phyloP scores from a whole-genome alignment of 2,329 filamentous ascomycete genomes.

The Microsporum ferrugineum region DNA sequence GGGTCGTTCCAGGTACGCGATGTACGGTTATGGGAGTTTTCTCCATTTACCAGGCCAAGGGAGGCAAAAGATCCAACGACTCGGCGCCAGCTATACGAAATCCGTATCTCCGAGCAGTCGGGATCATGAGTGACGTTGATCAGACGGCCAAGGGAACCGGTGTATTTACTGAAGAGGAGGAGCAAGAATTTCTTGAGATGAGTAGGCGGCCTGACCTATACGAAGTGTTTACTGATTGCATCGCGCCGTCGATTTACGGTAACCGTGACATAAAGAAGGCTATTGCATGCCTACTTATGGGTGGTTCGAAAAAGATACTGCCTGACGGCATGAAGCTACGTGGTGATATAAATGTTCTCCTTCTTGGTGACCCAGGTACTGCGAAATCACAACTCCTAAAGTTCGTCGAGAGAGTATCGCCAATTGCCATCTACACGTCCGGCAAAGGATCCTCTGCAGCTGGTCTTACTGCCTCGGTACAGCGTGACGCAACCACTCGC shows the following conservation, averaged over 20 bases:
- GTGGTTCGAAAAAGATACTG: constrained; percentile 93
- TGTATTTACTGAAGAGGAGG: constrained; percentile 85
- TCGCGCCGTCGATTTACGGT: constrained; percentile 94
- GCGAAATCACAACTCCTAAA: constrained; percentile 96
- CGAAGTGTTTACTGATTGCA: constrained; percentile 76
- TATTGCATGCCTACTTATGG: constrained; percentile 84
- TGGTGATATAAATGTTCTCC: constrained; percentile 94
- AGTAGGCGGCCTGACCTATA: constrained; percentile 89
- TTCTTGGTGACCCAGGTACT: constrained; percentile 94
- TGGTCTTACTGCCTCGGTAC: constrained; percentile 92
- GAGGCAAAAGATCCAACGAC: constrained; percentile 60
- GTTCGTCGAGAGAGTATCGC: constrained; percentile 91
- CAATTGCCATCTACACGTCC: constrained; percentile 96
- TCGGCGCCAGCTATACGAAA: constrained; percentile 90
- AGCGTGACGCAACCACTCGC: constrained; percentile 78
- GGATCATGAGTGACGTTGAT: constrained; percentile 81
- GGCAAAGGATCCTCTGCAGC: constrained; percentile 96
- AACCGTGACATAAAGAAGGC: constrained; percentile 95
- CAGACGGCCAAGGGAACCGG: constrained; percentile 76
- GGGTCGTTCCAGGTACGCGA: constrained; percentile 85
- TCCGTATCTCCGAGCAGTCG: constrained; percentile 84
- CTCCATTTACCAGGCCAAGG: constrained; percentile 93
- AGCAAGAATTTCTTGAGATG: constrained; percentile 89
- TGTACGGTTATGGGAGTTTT: constrained; percentile 96
- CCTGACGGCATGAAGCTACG: constrained; percentile 95